Evolutionary conservation across 805 yeast species (phyloP).

Genomic region (Spathaspora gorwiae): DNA sequence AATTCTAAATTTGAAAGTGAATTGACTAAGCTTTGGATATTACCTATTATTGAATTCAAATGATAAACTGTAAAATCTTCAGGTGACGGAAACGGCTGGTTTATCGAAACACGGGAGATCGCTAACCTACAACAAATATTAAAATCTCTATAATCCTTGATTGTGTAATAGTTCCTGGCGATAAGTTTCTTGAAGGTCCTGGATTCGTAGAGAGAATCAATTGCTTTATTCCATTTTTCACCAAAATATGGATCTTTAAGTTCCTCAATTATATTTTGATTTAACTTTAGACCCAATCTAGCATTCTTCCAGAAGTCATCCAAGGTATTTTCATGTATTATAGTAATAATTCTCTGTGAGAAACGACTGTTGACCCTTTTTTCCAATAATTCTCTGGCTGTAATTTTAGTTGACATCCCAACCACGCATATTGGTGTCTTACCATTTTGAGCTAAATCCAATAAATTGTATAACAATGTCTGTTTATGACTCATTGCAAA

Average conservation of each 20-base stretch:
- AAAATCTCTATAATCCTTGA: conserved; percentile 53
- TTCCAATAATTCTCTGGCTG: conserved; percentile 76
- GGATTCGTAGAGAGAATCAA: conserved; percentile 26
- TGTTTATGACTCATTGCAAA: conserved; percentile 73
- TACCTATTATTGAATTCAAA: conserved; percentile 14
- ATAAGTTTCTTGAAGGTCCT: conserved; percentile 14
- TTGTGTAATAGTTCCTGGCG: conserved; percentile 48
- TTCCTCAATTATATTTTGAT: conserved; percentile 11
- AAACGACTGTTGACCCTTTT: conserved; percentile 89
- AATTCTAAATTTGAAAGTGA: conserved; percentile 67
- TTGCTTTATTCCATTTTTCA: conserved; percentile 41
- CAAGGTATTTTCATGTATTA: conserved; percentile 44
- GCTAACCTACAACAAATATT: conserved; percentile 40
- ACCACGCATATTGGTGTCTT: conserved; percentile 73
- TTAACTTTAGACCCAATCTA: conserved; percentile 30
- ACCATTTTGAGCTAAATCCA: conserved; percentile 75
- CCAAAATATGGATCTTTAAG: conserved; percentile 19
- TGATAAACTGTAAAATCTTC: conserved; percentile 8
- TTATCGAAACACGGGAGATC: conserved; percentile 24
- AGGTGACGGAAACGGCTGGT: conserved; percentile 22
- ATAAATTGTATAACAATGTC: conserved; percentile 78
- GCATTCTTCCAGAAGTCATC: conserved; percentile 51
- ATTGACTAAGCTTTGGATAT: conserved; percentile 22
- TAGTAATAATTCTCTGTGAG: conserved; percentile 67
- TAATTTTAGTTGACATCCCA: conserved; percentile 73